phyloP scores from a whole-genome alignment of 257 asterid species.

The Solanum chaucha region DNA sequence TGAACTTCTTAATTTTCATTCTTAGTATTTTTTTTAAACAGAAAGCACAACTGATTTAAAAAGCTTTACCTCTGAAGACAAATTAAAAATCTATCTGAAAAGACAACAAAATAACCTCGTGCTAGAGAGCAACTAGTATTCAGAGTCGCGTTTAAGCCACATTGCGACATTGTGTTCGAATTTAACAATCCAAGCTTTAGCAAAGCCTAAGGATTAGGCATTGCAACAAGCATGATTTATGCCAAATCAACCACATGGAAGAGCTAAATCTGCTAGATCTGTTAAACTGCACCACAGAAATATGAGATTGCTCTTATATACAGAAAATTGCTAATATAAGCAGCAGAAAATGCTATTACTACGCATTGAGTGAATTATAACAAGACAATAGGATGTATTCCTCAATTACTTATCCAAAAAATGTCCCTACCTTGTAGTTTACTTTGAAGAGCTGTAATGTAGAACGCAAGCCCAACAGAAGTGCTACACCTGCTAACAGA shows the following conservation, averaged over 20 bases:
- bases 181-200: not conserved
- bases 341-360: not conserved
- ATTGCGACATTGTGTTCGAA: not conserved
- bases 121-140: not conserved
- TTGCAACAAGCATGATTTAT: not conserved
- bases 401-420: not conserved
- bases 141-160: not conserved
- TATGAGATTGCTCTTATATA: not conserved
- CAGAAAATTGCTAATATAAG: not conserved
- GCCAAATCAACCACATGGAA: not conserved
- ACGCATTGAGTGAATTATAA: not conserved
- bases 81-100: not conserved
- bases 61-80: not conserved
- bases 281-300: not conserved
- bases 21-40: not conserved
- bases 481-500: conserved; percentile 64
- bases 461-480: conserved; percentile 65
- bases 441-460: conserved; percentile 56
- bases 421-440: conserved; percentile 50
- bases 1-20: not conserved
- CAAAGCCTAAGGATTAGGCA: not conserved
- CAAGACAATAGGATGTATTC: not conserved
- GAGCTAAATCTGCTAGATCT: not conserved
- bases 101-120: not conserved
- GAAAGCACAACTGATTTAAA: not conserved